A percentile compares a stretch with the other conserved stretches of the same genome.
phyloP scores from a whole-genome alignment of 169 alveolate genomes.

The Eimeria maxima region DNA sequence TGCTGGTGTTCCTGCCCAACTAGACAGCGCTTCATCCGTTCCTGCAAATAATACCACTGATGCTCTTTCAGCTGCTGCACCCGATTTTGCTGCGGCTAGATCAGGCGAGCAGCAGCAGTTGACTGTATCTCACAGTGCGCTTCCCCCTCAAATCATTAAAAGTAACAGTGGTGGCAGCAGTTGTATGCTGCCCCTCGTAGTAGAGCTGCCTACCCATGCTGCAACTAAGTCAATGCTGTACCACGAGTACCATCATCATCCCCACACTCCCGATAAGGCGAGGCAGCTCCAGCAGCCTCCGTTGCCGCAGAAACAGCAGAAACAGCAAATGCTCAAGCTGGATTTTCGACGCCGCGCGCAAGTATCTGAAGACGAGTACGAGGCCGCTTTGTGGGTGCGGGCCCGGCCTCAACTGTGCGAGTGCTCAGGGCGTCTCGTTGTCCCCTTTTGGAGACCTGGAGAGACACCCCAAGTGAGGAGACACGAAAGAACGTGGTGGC shows the following conservation, averaged over 20 bases:
- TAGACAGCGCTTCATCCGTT: background rate
- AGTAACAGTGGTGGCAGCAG: conserved; percentile 13
- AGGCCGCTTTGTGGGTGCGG: background rate
- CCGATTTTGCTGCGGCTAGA: background rate
- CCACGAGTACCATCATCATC: background rate
- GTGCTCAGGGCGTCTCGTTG: background rate
- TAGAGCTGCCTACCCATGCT: background rate
- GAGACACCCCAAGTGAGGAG: conserved; percentile 22
- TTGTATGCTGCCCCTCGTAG: background rate
- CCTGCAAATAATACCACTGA: background rate
- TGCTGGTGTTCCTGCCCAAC: conserved; percentile 24
- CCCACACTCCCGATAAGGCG: too few species aligned
- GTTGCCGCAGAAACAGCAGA: conserved; percentile 15
- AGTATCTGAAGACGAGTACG: background rate
- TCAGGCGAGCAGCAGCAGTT: background rate
- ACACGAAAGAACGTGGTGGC: background rate
- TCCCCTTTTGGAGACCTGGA: background rate
- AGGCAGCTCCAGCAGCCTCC: background rate
- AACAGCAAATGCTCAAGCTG: conserved; percentile 2
- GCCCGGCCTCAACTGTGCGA: conserved; percentile 49
- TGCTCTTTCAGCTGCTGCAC: background rate
- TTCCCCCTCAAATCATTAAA: background rate
- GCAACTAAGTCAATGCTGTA: background rate
- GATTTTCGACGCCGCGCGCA: background rate
- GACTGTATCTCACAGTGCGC: background rate